Evolutionary conservation across 148 eudicot species (phyloP), one percentile per base, ranked within the genome.

Genomic region (Cornus florida): DNA sequence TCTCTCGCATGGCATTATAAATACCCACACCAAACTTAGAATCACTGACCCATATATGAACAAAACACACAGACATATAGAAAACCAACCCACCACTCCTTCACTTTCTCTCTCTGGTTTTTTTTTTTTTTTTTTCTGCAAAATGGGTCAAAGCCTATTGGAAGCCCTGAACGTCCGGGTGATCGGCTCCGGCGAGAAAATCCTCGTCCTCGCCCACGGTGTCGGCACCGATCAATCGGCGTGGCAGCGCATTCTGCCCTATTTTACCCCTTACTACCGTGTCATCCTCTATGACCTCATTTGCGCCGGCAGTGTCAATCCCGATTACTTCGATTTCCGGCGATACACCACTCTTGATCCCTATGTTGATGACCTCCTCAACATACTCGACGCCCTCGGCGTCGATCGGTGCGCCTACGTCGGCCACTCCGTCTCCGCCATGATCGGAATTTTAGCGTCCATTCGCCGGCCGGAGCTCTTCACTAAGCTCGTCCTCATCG

Each of bases 201-300:
- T 84, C 76, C 79, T 95, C 7, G 93, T 95, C 28, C 85, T 95
- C 13, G 91, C 98, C 33, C 97, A 95, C 74, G 98, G 98, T 0
- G 85, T 91, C 77, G 98, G 98, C 67, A 95, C 98, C 17, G 98
- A 95, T 67, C 98, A 95, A 48, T 95, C 98, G 1, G 98, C 95
- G 1, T 95, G 98, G 98, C 88, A 90, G 39, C 87, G 97, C 71
- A 93, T 95, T 67, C 80, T 95, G 2, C 97, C 98, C 3, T 85
- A 75, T 76, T 88, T 95, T 74, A 68, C 82, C 2, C 90, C 89
- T 0, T 70, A 90, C 74, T 85, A 93, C 80, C 87, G 84, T 7
- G 86, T 95, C 32, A 79, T 95, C 6, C 89, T 91, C 59, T 95
- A 88, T 73, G 98, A 95, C 83, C 86, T 95, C 17, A 90, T 93